These are phyloP conservation scores for Kwoniella shandongensis DNA, from an alignment of 768 basidiomycete species.

Conservation along the genomic window DNA sequence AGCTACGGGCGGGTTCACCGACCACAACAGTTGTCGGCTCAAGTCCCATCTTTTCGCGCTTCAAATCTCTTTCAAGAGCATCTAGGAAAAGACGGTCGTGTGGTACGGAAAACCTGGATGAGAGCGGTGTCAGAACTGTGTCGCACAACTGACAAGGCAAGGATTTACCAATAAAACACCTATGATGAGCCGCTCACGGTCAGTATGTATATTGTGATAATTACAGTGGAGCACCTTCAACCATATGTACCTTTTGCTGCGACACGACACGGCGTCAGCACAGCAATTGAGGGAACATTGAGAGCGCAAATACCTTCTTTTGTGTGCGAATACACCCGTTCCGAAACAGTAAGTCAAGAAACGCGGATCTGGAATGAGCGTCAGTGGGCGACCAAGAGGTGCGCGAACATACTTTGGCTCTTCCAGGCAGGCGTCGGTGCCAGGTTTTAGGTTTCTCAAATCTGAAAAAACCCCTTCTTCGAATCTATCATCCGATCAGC, in stretches of 20 bases:
- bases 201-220: background rate
- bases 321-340: conserved; percentile 96
- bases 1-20: conserved; percentile 83
- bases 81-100: conserved; percentile 96
- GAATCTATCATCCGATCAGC: conserved; percentile 3
- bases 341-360: conserved; percentile 91
- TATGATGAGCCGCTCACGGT: conserved; percentile 54
- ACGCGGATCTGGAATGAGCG: conserved; percentile 65
- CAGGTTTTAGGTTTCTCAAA: conserved; percentile 88
- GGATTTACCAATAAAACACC: conserved; percentile 99
- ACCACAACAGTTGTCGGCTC: conserved; percentile 75
- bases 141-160: background rate
- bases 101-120: conserved; percentile 90
- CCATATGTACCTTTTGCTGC: conserved; percentile 51
- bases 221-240: conserved; percentile 1
- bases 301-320: conserved; percentile 67
- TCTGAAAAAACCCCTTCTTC: conserved; percentile 96
- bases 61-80: conserved; percentile 91
- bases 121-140: background rate
- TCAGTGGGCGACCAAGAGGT: background rate
- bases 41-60: conserved; percentile 86
- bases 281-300: background rate
- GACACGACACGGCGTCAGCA: conserved; percentile 4
- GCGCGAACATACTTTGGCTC: conserved; percentile 70
- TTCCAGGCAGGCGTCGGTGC: conserved; percentile 85